Percentiles rank a stretch among this genome's conserved stretches.
Evolutionary conservation across 2,329 filamentous ascomycete genomes (phyloP).

Genomic region (Xylaria sp.): DNA sequence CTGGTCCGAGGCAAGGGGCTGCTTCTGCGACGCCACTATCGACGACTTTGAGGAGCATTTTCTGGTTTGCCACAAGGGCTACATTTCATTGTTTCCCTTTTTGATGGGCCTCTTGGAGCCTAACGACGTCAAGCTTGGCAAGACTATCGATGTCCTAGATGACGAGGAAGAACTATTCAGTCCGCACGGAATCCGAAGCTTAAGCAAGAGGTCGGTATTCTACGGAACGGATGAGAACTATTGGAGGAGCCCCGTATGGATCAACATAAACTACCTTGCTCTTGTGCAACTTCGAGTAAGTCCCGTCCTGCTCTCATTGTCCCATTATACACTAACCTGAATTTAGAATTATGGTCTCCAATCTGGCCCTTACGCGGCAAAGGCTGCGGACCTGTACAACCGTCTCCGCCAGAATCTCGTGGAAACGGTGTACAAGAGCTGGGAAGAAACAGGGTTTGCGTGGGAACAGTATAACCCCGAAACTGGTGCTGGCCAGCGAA

Average conservation of each 20-base stretch:
- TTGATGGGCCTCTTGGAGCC: conserved; percentile 81
- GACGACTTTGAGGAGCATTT: conserved; percentile 93
- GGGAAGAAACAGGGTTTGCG: conserved; percentile 92
- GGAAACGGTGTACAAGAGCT: conserved; percentile 86
- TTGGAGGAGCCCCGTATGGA: conserved; percentile 95
- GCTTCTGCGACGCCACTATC: conserved; percentile 94
- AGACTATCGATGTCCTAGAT: conserved; percentile 79
- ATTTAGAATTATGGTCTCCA: conserved; percentile 70
- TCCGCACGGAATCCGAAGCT: conserved; percentile 84
- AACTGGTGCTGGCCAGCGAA: conserved; percentile 91
- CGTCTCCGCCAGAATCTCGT: conserved; percentile 85
- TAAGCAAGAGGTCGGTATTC: conserved; percentile 83
- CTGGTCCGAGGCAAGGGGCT: conserved; percentile 83
- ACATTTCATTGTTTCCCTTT: conserved; percentile 94
- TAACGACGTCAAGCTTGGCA: conserved; percentile 78
- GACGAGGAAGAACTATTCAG: conserved; percentile 92
- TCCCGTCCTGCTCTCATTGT: conserved; percentile 39
- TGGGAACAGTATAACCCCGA: conserved; percentile 99
- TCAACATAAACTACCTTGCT: conserved; percentile 94
- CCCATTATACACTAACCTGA: conserved; percentile 28
- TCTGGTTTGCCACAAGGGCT: conserved; percentile 96
- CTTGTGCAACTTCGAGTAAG: conserved; percentile 81
- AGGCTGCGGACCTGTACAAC: conserved; percentile 79
- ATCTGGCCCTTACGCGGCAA: conserved; percentile 73
- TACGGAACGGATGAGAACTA: conserved; percentile 97